Conservation (phyloP, 768 basidiomycete genomes). For the Rhizopogon vinicolor region DNA sequence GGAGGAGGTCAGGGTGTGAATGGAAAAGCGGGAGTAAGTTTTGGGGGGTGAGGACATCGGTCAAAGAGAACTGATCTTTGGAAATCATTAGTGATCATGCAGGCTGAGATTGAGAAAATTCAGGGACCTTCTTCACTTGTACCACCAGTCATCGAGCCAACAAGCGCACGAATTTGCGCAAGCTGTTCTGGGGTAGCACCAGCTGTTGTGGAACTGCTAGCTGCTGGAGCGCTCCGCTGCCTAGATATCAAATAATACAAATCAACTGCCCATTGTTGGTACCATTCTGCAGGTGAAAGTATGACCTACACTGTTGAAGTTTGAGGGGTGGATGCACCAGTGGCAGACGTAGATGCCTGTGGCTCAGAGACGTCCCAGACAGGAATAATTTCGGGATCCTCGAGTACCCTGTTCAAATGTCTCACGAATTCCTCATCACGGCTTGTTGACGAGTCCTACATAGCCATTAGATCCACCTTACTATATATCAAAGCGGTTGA, state of each 20-base stretch:
- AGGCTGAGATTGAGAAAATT: neutral
- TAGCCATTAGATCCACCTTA: neutral
- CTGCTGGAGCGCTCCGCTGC: neutral
- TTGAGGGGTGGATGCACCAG: constrained; percentile 25
- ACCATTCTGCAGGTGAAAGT: neutral
- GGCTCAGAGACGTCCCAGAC: constrained; percentile 52
- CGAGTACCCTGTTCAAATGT: constrained; percentile 67
- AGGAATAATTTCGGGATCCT: constrained; percentile 58
- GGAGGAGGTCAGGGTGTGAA: constrained; percentile 62
- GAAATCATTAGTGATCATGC: constrained; percentile 5
- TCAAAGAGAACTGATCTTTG: constrained; percentile 51
- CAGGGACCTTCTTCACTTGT: constrained; percentile 9
- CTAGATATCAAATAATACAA: neutral
- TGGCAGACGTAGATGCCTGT: constrained; percentile 36
- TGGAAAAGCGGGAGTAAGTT: constrained; percentile 71
- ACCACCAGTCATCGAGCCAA: constrained; percentile 40
- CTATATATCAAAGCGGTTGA: neutral
- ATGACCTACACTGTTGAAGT: constrained; percentile 24
- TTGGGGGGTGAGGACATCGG: constrained; percentile 71
- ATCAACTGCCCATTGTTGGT: neutral
- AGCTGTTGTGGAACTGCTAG: constrained; percentile 1
- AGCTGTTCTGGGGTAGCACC: constrained; percentile 59
- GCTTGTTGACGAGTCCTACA: constrained; percentile 59
- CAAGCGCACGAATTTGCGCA: constrained; percentile 52
- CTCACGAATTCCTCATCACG: constrained; percentile 70